phyloP scores from a whole-genome alignment of 2,329 filamentous ascomycete species.

The Diaporthe sp. region DNA sequence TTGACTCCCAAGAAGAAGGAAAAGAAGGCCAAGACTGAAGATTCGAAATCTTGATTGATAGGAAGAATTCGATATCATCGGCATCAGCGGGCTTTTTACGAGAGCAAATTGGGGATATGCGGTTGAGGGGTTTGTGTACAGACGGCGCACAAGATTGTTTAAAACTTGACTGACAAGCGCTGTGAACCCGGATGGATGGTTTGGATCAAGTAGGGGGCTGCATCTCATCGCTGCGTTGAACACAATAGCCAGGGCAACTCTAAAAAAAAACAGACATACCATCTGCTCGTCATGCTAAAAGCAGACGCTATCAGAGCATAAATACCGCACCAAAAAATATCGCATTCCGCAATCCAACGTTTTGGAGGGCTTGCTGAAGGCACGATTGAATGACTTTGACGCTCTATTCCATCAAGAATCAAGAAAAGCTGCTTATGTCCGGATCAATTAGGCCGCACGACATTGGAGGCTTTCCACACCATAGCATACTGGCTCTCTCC shows the following conservation, averaged over 20 bases:
- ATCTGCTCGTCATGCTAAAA: background rate
- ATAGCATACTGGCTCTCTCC: conserved; percentile 27
- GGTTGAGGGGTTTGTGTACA: too few species aligned
- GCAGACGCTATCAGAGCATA: background rate
- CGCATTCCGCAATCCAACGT: background rate
- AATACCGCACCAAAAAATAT: background rate
- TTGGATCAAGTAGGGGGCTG: conserved; percentile 18
- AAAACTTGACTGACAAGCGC: background rate
- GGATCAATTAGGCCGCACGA: background rate
- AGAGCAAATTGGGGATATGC: background rate
- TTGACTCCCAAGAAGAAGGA: conserved; percentile 83
- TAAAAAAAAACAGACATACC: background rate
- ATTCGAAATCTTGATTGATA: conserved; percentile 36
- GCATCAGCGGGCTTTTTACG: rapidly evolving
- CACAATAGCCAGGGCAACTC: background rate
- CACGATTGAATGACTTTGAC: background rate
- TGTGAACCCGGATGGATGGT: too few species aligned
- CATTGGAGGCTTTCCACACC: background rate
- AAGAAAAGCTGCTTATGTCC: background rate
- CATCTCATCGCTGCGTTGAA: background rate
- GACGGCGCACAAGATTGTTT: background rate
- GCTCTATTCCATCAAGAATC: background rate
- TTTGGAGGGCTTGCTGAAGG: too few species aligned
- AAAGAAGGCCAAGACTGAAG: conserved; percentile 61
- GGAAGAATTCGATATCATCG: background rate